A percentile compares a stretch with the other conserved stretches of the same genome.
These are phyloP conservation scores for Cetraspora pellucida DNA, from an alignment of 192 early-diverging fungal species.

Conservation along the genomic window DNA sequence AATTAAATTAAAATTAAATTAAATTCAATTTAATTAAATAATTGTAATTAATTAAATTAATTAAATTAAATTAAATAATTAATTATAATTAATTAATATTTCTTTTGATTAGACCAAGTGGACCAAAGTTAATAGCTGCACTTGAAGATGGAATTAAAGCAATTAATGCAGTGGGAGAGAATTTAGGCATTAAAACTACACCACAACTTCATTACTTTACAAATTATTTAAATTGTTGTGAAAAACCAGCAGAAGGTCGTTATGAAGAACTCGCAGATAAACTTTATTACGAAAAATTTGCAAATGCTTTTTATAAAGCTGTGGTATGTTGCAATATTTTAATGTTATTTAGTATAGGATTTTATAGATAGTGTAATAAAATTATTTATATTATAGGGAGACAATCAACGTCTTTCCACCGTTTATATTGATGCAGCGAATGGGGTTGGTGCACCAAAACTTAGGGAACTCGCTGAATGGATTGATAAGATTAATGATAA, in stretches of 20 bases:
- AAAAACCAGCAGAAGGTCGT: slow-evolving; percentile 55
- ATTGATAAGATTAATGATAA: slow-evolving; percentile 69
- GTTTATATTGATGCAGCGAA: slow-evolving; percentile 92
- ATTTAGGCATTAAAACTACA: slow-evolving; percentile 91
- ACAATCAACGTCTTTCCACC: slow-evolving; percentile 66
- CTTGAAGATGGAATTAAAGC: slow-evolving; percentile 82
- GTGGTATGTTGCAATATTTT: slow-evolving; percentile 55
- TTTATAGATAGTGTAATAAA: not conserved
- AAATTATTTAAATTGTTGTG: slow-evolving; percentile 83
- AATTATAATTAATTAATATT: slow-evolving; percentile 20
- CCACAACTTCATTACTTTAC: slow-evolving; percentile 97
- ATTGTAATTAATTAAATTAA: too few relatives aligned
- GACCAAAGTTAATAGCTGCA: slow-evolving; percentile 75
- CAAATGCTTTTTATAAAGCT: slow-evolving; percentile 78
- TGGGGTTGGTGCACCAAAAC: slow-evolving; percentile 93
- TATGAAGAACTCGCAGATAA: slow-evolving; percentile 91
- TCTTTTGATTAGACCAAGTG: slow-evolving; percentile 70
- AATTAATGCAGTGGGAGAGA: slow-evolving; percentile 65
- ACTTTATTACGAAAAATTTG: slow-evolving; percentile 93
- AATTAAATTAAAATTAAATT: too few relatives aligned
- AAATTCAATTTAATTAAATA: too few relatives aligned
- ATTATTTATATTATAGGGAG: slow-evolving; percentile 51
- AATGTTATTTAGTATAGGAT: not conserved
- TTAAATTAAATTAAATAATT: too few relatives aligned
- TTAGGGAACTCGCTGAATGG: slow-evolving; percentile 71